Percentiles rank a stretch among this genome's conserved stretches.
Conservation (phyloP, 768 basidiomycete species). For the Brasilioporus rufonigricans region DNA sequence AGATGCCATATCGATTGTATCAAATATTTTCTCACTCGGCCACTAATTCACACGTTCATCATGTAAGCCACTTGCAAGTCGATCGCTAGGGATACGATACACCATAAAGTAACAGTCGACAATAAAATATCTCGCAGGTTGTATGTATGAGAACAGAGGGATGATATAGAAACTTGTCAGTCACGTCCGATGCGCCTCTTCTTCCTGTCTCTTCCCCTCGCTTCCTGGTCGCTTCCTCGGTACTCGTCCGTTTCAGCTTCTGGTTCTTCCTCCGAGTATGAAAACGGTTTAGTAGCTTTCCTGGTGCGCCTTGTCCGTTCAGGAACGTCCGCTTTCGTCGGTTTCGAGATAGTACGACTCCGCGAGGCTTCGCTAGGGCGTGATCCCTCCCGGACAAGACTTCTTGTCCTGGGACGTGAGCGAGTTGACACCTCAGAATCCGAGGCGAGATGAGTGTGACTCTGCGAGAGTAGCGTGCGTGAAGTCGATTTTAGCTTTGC, state of each 20-base stretch:
- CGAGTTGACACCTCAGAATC: slow-evolving; percentile 24
- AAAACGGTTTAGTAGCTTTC: background rate
- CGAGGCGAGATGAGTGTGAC: slow-evolving; percentile 11
- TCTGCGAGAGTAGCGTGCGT: slow-evolving; percentile 23
- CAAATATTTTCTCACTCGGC: background rate
- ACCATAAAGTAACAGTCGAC: background rate
- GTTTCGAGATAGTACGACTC: slow-evolving; percentile 7
- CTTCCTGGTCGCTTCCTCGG: slow-evolving; percentile 12
- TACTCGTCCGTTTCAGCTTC: slow-evolving; percentile 6
- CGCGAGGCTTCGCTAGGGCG: slow-evolving; percentile 8
- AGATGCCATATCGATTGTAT: background rate
- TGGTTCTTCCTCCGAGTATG: slow-evolving; percentile 12
- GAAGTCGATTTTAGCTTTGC: slow-evolving; percentile 16
- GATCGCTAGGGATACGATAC: background rate
- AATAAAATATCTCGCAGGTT: background rate
- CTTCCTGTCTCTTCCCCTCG: slow-evolving; percentile 27
- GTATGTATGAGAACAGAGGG: no score
- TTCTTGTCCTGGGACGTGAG: slow-evolving; percentile 23
- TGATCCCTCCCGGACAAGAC: slow-evolving; percentile 24
- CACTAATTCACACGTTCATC: background rate
- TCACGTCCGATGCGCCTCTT: slow-evolving; percentile 25
- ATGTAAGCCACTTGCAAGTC: background rate
- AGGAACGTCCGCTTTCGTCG: background rate
- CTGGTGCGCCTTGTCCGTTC: slow-evolving; percentile 3
- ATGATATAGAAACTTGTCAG: background rate